Evolutionary conservation across 495 filamentous ascomycete species (phyloP).

Genomic region (Penicillium lividum): DNA sequence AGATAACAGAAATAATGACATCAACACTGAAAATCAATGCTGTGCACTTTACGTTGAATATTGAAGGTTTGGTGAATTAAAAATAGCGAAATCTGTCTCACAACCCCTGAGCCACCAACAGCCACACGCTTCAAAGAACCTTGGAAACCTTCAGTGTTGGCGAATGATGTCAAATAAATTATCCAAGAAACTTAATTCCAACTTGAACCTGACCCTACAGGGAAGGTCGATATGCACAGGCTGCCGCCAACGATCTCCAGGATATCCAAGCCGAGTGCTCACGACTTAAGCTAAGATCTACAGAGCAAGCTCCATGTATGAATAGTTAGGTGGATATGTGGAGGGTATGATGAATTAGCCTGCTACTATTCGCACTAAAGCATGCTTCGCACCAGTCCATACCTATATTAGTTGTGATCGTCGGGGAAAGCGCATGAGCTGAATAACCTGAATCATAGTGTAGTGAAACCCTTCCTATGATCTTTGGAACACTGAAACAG

Average conservation of each 20-base stretch:
- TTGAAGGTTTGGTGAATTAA: neutral
- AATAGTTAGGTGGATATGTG: neutral
- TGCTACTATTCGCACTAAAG: conserved; percentile 6
- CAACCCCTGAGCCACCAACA: conserved; percentile 21
- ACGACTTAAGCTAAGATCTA: conserved; percentile 13
- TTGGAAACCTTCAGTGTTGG: neutral
- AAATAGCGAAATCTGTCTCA: conserved; percentile 22
- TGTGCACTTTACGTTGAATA: too few relatives aligned
- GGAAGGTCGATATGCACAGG: conserved; percentile 20
- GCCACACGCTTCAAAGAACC: neutral
- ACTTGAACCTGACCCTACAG: conserved; percentile 5
- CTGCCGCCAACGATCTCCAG: neutral
- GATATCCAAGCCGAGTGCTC: neutral
- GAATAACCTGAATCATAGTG: neutral
- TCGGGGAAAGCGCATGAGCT: neutral
- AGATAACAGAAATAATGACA: neutral
- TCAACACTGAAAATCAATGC: neutral
- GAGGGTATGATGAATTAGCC: neutral
- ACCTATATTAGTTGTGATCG: conserved; percentile 13
- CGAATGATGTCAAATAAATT: neutral
- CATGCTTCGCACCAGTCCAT: conserved; percentile 11
- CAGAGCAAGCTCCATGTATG: conserved; percentile 5
- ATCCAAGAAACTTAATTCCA: neutral
- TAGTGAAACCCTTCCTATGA: conserved; percentile 24
- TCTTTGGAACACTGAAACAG: conserved; percentile 19